phyloP scores from a whole-genome alignment of 805 yeast species.

The Torulaspora delbrueckii region DNA sequence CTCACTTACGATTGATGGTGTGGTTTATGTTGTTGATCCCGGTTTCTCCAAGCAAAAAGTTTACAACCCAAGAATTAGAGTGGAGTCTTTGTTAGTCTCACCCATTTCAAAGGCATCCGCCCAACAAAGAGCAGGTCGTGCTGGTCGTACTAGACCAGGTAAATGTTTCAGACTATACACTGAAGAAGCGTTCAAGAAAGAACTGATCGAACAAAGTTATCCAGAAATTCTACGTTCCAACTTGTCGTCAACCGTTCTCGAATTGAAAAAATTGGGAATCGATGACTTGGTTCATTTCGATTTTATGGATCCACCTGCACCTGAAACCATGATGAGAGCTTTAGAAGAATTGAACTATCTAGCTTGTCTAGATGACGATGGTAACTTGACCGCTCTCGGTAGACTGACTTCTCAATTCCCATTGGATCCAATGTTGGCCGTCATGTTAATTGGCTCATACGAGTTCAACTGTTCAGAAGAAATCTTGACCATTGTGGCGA shows the following conservation, averaged over 20 bases:
- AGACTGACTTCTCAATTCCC: constrained; percentile 91
- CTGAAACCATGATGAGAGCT: constrained; percentile 99
- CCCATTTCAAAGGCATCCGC: constrained; percentile 97
- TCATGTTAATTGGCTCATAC: constrained; percentile 82
- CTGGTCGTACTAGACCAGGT: constrained; percentile 98
- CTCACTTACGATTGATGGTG: constrained; percentile 94
- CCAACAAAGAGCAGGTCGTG: constrained; percentile 99
- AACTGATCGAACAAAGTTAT: constrained; percentile 88
- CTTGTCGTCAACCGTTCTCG: constrained; percentile 85
- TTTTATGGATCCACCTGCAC: constrained; percentile 99
- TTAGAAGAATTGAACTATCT: constrained; percentile 89
- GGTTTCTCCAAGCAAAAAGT: constrained; percentile 96
- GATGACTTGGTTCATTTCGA: constrained; percentile 97
- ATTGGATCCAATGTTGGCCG: constrained; percentile 91
- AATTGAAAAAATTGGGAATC: constrained; percentile 87
- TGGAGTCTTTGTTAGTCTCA: constrained; percentile 87
- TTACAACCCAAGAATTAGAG: constrained; percentile 92
- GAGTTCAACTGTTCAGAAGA: constrained; percentile 85
- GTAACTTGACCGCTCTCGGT: constrained; percentile 84
- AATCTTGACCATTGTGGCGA: constrained; percentile 79
- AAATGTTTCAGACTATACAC: constrained; percentile 95
- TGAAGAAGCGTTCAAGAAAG: constrained; percentile 92
- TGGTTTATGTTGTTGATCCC: constrained; percentile 95
- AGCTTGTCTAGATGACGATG: constrained; percentile 87
- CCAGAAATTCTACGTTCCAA: constrained; percentile 93